These are phyloP conservation scores for Kandelia obovata DNA, from an alignment of 345 rosid species.

Conservation along the genomic window DNA sequence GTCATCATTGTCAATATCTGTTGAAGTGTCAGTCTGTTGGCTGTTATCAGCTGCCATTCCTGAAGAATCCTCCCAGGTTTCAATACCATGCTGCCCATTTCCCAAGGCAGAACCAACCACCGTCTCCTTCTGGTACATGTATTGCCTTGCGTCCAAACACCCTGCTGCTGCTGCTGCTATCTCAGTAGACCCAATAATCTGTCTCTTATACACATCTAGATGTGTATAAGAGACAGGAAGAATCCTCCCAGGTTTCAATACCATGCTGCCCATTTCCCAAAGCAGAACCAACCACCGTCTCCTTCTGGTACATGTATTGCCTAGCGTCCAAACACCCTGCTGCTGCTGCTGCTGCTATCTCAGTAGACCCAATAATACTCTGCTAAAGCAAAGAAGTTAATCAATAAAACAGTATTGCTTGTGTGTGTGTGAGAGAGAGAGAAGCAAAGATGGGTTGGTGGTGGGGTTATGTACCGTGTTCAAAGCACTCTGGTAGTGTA, in stretches of 20 bases:
- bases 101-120: constrained; percentile 40
- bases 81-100: constrained; percentile 44
- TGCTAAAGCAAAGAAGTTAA: neutral
- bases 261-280: constrained; percentile 46
- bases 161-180: constrained; percentile 30
- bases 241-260: constrained; percentile 79
- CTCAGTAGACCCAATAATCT: neutral
- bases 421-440: neutral
- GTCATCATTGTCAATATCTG: constrained; percentile 86
- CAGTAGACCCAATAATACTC: constrained; percentile 37
- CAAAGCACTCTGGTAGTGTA: constrained; percentile 48
- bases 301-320: constrained; percentile 52
- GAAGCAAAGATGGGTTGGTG: constrained; percentile 12
- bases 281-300: constrained; percentile 35
- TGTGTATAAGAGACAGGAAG: too few species aligned
- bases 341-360: constrained; percentile 41
- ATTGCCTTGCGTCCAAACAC: constrained; percentile 68
- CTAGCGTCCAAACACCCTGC: constrained; percentile 61
- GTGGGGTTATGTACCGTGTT: constrained; percentile 50
- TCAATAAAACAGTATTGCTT: neutral
- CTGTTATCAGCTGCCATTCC: constrained; percentile 66
- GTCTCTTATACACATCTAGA: too few species aligned
- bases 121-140: constrained; percentile 50
- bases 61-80: constrained; percentile 80
- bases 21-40: constrained; percentile 95